Evolutionary conservation across 2,329 filamentous ascomycete genomes (phyloP).

Genomic region (Erysiphe pulchra): DNA sequence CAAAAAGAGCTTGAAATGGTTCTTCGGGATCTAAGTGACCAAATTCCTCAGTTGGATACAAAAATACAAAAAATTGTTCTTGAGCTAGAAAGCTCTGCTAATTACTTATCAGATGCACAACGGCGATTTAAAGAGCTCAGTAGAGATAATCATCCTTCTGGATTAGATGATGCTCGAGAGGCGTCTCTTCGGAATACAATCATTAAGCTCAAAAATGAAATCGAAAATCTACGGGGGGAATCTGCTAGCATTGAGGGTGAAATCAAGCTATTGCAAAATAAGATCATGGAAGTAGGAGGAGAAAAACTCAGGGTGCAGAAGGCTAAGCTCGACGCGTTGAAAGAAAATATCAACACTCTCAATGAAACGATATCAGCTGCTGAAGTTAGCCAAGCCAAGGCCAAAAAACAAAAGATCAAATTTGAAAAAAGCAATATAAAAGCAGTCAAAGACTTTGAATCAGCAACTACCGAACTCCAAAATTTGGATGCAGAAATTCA

Average conservation of each 20-base stretch:
- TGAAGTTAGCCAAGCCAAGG: constrained; percentile 73
- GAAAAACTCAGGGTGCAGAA: constrained; percentile 79
- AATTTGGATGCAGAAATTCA: constrained; percentile 55
- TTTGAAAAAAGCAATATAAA: constrained; percentile 62
- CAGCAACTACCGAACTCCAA: constrained; percentile 45
- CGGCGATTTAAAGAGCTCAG: constrained; percentile 66
- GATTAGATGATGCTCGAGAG: constrained; percentile 52
- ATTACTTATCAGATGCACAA: constrained; percentile 62
- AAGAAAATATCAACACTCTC: constrained; percentile 59
- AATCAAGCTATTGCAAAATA: constrained; percentile 78
- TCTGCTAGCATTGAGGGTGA: constrained; percentile 80
- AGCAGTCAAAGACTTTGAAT: constrained; percentile 53
- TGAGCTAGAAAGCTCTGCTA: constrained; percentile 66
- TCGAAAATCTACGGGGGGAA: constrained; percentile 56
- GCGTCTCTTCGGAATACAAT: constrained; percentile 55
- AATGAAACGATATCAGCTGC: constrained; percentile 64
- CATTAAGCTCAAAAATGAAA: constrained; percentile 45
- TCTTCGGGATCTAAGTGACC: constrained; percentile 44
- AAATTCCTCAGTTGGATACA: constrained; percentile 67
- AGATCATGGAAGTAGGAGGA: constrained; percentile 95
- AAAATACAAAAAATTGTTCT: constrained; percentile 75
- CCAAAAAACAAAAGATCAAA: constrained; percentile 75
- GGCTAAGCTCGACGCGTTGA: constrained; percentile 68
- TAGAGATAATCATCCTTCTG: constrained; percentile 56
- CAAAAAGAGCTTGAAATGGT: constrained; percentile 54